These are phyloP conservation scores for Septoria linicola DNA, from an alignment of 2,329 filamentous ascomycete species.

Conservation along the genomic window DNA sequence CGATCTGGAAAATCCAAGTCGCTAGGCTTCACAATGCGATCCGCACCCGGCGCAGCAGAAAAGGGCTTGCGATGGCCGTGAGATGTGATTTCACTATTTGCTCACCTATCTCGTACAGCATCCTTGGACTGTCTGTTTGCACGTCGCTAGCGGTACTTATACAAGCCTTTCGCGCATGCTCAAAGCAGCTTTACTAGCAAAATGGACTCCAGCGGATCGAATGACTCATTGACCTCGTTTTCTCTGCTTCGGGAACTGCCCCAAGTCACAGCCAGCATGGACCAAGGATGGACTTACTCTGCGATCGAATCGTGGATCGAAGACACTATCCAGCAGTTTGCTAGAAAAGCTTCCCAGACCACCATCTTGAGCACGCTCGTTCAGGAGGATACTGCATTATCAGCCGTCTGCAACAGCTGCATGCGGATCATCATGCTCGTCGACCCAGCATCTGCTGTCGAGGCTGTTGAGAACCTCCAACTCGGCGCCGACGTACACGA, in stretches of 20 bases:
- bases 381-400: neutral
- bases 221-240: neutral
- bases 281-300: conserved; percentile 9
- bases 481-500: neutral
- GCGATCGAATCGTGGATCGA: conserved; percentile 12
- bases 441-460: neutral
- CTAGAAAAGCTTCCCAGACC: neutral
- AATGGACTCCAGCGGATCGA: neutral
- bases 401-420: conserved; percentile 7
- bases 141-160: no score
- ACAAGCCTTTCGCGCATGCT: no score
- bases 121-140: no score
- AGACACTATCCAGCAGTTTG: conserved; percentile 5
- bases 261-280: conserved; percentile 8
- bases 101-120: no score
- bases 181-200: neutral
- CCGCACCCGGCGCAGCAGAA: neutral
- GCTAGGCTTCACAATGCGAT: neutral
- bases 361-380: conserved; percentile 2
- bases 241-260: conserved; percentile 5
- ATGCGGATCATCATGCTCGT: conserved; percentile 5
- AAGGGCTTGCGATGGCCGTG: neutral
- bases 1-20: neutral
- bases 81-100: no score
- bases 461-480: neutral